Evolutionary conservation across 768 basidiomycete species (phyloP), one percentile per base, ranked within the genome.

Genomic region (Mrakia frigida): DNA sequence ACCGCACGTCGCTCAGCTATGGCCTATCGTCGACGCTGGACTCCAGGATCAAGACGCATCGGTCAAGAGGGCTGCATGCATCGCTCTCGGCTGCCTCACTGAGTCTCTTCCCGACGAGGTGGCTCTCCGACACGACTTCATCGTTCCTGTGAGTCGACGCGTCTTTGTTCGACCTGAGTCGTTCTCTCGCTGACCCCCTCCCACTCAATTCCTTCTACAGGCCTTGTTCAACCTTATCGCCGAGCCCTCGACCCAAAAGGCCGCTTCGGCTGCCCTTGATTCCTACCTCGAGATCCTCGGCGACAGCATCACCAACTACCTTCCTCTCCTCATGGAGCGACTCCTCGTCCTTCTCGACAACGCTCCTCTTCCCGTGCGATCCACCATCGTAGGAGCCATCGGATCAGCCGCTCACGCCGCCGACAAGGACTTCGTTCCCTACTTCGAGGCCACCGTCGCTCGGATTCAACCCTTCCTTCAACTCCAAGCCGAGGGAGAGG

Each of bases 371-470:
- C 82, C 89, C 43, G 90, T 98, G 84, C 95, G 98, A 85, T 87
- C 92, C 61, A 94, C 98, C 79, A 93, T 98, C 79, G 95, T 93
- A 77, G 96, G 96, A 11, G 97, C 97, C 31, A 98, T 99, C 80
- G 97, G 97, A 46, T 95, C 93, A 79, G 96, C 97, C 46, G 96
- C 97, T 2, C 95, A 98, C 83, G 96, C 97, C 16, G 92, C 96
- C 52, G 92, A 92, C 83, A 89, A 88, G 60, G 88, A 90, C 80
- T 98, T 99, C 87, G 84, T 90, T 59, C 94, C 94, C 0, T 99
- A 97, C 87, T 98, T 99, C 87, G 88, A 91, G 81, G 90, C 91
- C 21, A 94, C 92, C 70, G 95, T 98, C 90, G 86, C 87, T 79
- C 90, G 90, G 76, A 88, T 99, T 79, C 88, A 92, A 78, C 91